Conservation (phyloP, 306 rosid species). For the Cyclanthera cordifolia region DNA sequence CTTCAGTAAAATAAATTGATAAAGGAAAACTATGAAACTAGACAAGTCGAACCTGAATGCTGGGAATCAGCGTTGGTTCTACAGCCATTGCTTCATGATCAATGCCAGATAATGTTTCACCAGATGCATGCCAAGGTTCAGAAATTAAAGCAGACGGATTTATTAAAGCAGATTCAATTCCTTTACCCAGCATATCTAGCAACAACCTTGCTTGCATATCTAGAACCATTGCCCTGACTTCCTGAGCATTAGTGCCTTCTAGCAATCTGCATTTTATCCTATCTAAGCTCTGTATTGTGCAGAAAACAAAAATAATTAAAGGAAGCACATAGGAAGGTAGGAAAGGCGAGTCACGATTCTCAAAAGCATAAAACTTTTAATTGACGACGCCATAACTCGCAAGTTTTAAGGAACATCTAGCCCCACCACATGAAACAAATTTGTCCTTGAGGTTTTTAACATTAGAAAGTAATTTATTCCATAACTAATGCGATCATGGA, state of each 20-base stretch:
- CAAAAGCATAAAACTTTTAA: not conserved
- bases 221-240: constrained; percentile 98
- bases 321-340: not conserved
- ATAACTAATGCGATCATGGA: not conserved
- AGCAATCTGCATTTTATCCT: constrained; percentile 91
- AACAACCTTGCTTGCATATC: constrained; percentile 99
- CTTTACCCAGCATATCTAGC: constrained; percentile 97
- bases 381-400: not conserved
- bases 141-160: constrained; percentile 78
- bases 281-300: constrained; percentile 80
- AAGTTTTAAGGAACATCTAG: not conserved
- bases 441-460: not conserved
- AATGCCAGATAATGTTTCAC: constrained; percentile 61
- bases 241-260: constrained; percentile 95
- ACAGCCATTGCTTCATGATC: constrained; percentile 90
- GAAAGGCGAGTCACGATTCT: not conserved
- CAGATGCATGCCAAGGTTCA: constrained; percentile 80
- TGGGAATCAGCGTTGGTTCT: constrained; percentile 68
- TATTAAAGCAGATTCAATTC: constrained; percentile 87
- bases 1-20: not conserved
- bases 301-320: not conserved
- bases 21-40: constrained; percentile 3
- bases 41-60: constrained; percentile 53
- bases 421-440: not conserved
- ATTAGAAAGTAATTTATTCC: not conserved